phyloP scores from a whole-genome alignment of 306 rosid species.

The Erythrophleum fordii region DNA sequence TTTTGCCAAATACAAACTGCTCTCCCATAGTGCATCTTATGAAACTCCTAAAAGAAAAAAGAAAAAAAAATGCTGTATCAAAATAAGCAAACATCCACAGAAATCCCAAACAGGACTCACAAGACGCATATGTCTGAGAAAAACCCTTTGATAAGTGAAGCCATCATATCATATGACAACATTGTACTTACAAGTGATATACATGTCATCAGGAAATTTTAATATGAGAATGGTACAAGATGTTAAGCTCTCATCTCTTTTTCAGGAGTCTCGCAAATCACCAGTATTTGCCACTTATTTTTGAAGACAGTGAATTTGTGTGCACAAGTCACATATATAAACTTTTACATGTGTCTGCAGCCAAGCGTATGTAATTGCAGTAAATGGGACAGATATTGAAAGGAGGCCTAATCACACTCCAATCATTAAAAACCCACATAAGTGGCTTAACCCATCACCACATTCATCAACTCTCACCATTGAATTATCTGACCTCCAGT shows the following conservation, averaged over 20 bases:
- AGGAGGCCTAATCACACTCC: background rate
- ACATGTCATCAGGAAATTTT: background rate
- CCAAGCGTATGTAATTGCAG: background rate
- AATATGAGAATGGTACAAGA: background rate
- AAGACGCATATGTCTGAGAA: background rate
- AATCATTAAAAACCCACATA: background rate
- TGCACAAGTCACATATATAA: background rate
- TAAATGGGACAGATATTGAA: background rate
- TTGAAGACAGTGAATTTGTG: background rate
- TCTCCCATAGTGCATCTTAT: too few relatives aligned
- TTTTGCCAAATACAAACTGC: too few relatives aligned
- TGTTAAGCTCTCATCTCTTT: background rate
- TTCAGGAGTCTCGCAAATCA: background rate
- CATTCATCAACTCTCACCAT: background rate
- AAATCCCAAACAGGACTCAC: background rate
- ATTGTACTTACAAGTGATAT: background rate
- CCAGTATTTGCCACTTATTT: background rate
- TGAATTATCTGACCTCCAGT: conserved; percentile 6
- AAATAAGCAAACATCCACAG: too few relatives aligned
- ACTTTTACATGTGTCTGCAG: background rate
- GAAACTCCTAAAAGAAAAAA: too few relatives aligned
- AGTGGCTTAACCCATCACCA: background rate
- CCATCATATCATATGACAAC: background rate
- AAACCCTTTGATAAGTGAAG: background rate
- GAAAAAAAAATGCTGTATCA: too few relatives aligned